Conservation (phyloP, 352 stramenopile species). For the Globisporangium perplexum region DNA sequence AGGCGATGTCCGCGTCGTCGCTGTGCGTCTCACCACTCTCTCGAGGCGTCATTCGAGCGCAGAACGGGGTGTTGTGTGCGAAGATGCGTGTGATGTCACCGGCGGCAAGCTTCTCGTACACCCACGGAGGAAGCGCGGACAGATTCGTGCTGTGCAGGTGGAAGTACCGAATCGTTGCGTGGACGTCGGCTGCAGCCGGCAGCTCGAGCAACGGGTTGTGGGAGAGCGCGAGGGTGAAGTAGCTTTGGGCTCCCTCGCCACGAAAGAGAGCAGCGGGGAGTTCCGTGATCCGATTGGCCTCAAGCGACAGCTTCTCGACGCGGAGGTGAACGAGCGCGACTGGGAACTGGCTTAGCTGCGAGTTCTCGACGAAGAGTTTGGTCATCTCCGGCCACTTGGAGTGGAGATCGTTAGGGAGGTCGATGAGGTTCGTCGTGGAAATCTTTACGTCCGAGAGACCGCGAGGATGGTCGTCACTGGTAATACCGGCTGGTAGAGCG, state of each 20-base stretch:
- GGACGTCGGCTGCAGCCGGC: conserved; percentile 11
- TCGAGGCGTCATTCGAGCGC: background rate
- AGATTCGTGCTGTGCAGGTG: conserved; percentile 28
- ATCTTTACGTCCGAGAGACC: conserved; percentile 25
- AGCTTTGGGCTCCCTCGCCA: conserved; percentile 10
- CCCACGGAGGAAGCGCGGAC: conserved; percentile 19
- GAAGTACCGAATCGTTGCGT: conserved; percentile 11
- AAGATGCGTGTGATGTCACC: conserved; percentile 19
- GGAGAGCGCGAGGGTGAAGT: conserved; percentile 21
- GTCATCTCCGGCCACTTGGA: conserved; percentile 15
- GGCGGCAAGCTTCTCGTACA: conserved; percentile 14
- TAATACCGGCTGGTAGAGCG: conserved; percentile 30
- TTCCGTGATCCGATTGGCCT: conserved; percentile 20
- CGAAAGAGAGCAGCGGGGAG: conserved; percentile 16
- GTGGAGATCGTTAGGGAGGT: conserved; percentile 19
- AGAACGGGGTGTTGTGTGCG: conserved; percentile 26
- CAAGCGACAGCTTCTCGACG: conserved; percentile 27
- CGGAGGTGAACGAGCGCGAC: conserved; percentile 7
- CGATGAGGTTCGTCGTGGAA: conserved; percentile 21
- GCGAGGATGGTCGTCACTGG: conserved; percentile 4
- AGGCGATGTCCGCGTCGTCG: background rate
- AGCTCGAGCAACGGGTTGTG: conserved; percentile 22
- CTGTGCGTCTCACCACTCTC: background rate
- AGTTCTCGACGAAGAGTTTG: conserved; percentile 22
- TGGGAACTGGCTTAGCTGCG: conserved; percentile 2